Base-by-base conservation (phyloP, 1,139 yeast genomes). In the Debaryomyces singareniensis region DNA sequence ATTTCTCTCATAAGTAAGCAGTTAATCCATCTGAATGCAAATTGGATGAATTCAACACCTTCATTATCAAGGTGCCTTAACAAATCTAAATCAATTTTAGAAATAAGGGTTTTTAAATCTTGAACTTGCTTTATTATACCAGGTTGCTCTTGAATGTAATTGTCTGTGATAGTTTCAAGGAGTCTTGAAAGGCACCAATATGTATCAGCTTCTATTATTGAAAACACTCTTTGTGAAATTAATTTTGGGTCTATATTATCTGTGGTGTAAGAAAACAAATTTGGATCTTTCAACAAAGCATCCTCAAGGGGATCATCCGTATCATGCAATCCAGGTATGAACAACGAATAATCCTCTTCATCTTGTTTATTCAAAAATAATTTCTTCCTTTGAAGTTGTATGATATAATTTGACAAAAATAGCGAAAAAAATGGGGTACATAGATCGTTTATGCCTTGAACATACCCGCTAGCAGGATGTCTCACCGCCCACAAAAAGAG, bases 11-110 rank as follows among this genome's bases (percentile, higher is more conserved):
- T 91, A 32, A 91, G 63, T 45, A 91, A 62, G 58, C 99, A 91
- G 57, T 93, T 91, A 97, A 93, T 93, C 99, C 99, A 91, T 42
- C 99, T 69, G 59, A 91, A 93, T 16, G 96, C 75, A 57, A 91
- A 91, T 53, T 93, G 98, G 42, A 93, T 77, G 49, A 91, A 91
- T 53, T 91, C 96, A 13, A 91, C 76, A 26, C 82, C 83, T 52
- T 91, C 96, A 2, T 57, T 51, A 33, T 80, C 80, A 40, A 91
- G 72, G 58, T 91, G 98, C 26, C 66, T 64, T 26, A 79, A 78
- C 25, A 91, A 62, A 18, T 74, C 79, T 3, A 70, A 55, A 48
- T 93, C 97, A 32, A 91, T 89, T 37, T 95, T 71, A 35, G 77
- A 71, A 14, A 89, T 84, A 33, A 91, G 63, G 39, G 80, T 87